Evolutionary conservation across 1,284 basidiomycete genomes (phyloP), one percentile per base, ranked within the genome.

Genomic region (Pseudozyma flocculosa): DNA sequence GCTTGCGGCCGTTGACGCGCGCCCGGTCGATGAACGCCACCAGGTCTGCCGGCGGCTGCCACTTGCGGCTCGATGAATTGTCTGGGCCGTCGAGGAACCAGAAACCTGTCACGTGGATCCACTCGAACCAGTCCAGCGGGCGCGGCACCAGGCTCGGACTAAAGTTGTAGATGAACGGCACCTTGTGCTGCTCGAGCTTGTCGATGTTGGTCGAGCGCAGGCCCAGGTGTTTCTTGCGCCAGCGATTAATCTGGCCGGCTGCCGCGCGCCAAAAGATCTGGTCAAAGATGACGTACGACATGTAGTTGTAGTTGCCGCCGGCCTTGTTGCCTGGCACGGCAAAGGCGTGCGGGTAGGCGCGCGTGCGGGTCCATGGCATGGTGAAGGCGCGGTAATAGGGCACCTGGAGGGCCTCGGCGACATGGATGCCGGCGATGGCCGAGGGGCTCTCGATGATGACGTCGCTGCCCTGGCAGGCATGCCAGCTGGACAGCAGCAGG

Each of bases 381-480:
- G 88, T 88, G 77, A 89, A 89, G 2, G 90, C 89, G 67, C 90
- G 84, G 80, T 88, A 97, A 79, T 94, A 98, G 2, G 94, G 94
- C 48, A 97, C 91, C 29, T 82, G 83, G 17, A 98, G 82, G 1
- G 90, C 92, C 78, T 98, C 94, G 17, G 94, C 94, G 48, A 98
- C 92, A 71, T 98, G 94, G 57, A 90, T 89, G n/a, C 94, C 94
- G n/a, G 88, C 92, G 88, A 97, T 97, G 5, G 94, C 92, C 74
- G 89, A 92, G 0, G 94, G 94, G 71, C 89, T 91, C 80, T 98
- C 94, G 48, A 98, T 83, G 45, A 98, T 83, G 23, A 97, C 85
- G 76, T 98, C 93, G 0, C 91, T 92, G 19, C 86, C 87, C 80
- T 94, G 90, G 75, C 95, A 98, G 4, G 92, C 93, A 54, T 91